Evolutionary conservation across 2,329 filamentous ascomycete species (phyloP).

Genomic region (Venturia aucupariae): DNA sequence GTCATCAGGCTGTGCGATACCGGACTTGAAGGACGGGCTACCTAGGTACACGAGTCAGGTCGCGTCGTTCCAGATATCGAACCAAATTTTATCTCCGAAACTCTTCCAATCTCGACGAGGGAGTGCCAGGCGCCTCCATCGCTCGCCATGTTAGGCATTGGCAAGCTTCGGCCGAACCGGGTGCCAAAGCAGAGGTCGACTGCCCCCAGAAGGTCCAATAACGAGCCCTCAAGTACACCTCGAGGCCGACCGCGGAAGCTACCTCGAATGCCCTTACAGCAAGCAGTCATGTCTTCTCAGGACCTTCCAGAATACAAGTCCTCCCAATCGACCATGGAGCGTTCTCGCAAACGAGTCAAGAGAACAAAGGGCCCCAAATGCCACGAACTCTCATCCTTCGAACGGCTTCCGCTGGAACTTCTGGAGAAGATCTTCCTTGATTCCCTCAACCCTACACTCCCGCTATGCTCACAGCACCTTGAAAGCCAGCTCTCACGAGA

Average conservation of each 20-base stretch:
- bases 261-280: neutral
- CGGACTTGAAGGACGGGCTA: neutral
- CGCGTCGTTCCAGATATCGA: neutral
- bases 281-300: neutral
- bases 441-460: slow-evolving; percentile 3
- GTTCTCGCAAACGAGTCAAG: neutral
- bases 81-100: neutral
- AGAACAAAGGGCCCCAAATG: neutral
- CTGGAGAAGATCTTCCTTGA: slow-evolving; percentile 12
- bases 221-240: neutral
- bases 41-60: neutral
- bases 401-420: slow-evolving; percentile 11
- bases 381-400: neutral
- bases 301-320: neutral
- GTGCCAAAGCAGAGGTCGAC: neutral
- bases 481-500: neutral
- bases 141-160: slow-evolving; percentile 5
- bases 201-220: neutral
- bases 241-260: slow-evolving; percentile 3
- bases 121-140: neutral
- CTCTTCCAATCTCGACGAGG: neutral
- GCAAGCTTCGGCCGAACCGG: neutral
- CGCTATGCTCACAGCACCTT: slow-evolving; percentile 8
- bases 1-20: neutral
- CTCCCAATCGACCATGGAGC: neutral